These are phyloP conservation scores for Lactifluus hygrophoroides DNA, from an alignment of 768 basidiomycete genomes.

Conservation along the genomic window DNA sequence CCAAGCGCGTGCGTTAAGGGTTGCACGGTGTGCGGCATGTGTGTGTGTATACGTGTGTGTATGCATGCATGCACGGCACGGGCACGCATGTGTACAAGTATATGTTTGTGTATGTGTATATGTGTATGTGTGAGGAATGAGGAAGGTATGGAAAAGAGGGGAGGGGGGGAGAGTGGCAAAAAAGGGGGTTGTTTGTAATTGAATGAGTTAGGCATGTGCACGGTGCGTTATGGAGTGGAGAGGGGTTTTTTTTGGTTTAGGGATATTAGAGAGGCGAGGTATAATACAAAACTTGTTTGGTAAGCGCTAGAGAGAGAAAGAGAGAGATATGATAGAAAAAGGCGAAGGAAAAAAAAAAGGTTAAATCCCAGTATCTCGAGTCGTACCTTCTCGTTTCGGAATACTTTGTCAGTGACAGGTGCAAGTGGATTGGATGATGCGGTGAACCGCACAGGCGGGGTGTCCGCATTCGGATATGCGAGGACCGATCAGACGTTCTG, in stretches of 20 bases:
- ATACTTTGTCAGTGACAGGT: conserved; percentile 6
- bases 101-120: neutral
- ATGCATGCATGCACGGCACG: neutral
- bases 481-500: conserved; percentile 21
- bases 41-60: too few relatives aligned
- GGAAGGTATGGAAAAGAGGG: too few relatives aligned
- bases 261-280: too few relatives aligned
- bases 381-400: conserved; percentile 4
- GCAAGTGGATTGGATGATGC: neutral
- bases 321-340: neutral
- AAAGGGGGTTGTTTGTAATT: neutral
- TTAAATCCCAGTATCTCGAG: neutral
- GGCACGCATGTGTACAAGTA: neutral
- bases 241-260: too few relatives aligned
- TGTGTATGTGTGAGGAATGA: neutral
- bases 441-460: conserved; percentile 13
- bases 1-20: too few relatives aligned
- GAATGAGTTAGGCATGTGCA: neutral
- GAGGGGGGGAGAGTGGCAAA: too few relatives aligned
- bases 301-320: neutral
- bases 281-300: neutral
- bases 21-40: too few relatives aligned
- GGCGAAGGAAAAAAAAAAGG: neutral
- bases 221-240: neutral
- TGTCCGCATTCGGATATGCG: conserved; percentile 12